Conservation (phyloP, 1,284 basidiomycete species). For the Stereum hirsutum region DNA sequence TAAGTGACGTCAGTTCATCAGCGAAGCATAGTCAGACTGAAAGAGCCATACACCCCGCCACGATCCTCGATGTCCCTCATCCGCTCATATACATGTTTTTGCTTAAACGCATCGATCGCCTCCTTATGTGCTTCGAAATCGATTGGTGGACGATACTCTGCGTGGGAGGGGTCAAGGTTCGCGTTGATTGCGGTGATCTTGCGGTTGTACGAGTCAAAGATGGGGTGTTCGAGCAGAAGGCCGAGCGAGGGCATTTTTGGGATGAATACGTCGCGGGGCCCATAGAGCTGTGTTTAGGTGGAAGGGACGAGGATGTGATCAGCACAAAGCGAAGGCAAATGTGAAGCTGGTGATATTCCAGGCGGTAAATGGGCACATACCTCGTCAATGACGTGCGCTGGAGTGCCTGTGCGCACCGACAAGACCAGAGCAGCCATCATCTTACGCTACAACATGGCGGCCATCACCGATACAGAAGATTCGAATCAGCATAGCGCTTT, state of each 20-base stretch:
- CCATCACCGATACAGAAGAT: constrained; percentile 2
- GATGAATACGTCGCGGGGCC: constrained; percentile 73
- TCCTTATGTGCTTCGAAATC: constrained; percentile 61
- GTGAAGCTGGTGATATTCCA: background rate
- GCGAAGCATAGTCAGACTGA: constrained; percentile 4
- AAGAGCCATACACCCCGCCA: constrained; percentile 60
- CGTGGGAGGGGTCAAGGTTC: constrained; percentile 38
- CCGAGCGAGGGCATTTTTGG: constrained; percentile 97
- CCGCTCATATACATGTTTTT: constrained; percentile 73
- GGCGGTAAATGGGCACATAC: constrained; percentile 22
- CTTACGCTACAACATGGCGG: constrained; percentile 61
- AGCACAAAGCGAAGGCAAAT: background rate
- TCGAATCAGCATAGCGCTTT: background rate
- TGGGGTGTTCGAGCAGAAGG: constrained; percentile 88
- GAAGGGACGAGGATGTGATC: constrained; percentile 1
- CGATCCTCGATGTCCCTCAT: constrained; percentile 81
- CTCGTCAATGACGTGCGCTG: constrained; percentile 65
- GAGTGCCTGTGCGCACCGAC: constrained; percentile 67
- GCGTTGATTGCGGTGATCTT: constrained; percentile 55
- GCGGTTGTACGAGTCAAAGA: constrained; percentile 76
- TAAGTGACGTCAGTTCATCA: constrained; percentile 3
- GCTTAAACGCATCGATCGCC: constrained; percentile 74
- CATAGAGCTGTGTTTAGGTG: constrained; percentile 61
- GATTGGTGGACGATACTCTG: constrained; percentile 56
- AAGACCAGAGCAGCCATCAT: constrained; percentile 92